Evolutionary conservation across 2,329 filamentous ascomycete genomes (phyloP).

Genomic region (Cercospora berteroae): DNA sequence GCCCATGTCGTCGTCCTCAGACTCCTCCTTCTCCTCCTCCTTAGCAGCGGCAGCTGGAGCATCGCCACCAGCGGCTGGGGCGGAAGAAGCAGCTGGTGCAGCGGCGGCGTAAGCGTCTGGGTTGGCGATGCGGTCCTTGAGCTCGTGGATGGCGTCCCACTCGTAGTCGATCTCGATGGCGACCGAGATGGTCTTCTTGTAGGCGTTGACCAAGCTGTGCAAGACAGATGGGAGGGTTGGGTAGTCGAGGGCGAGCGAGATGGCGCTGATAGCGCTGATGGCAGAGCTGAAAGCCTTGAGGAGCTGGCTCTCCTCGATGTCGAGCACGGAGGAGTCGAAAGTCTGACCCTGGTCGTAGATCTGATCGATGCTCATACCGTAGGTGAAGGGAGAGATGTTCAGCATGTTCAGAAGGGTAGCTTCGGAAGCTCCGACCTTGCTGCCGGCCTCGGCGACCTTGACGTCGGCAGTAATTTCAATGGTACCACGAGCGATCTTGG

Average conservation of each 20-base stretch:
- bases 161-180: conserved; percentile 86
- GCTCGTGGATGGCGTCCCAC: conserved; percentile 93
- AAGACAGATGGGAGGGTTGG: conserved; percentile 94
- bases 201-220: conserved; percentile 93
- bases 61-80: conserved; percentile 52
- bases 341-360: conserved; percentile 97
- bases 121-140: conserved; percentile 99
- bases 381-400: conserved; percentile 99
- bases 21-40: conserved; percentile 62
- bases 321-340: conserved; percentile 81
- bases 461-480: conserved; percentile 99
- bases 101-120: conserved; percentile 90
- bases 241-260: conserved; percentile 92
- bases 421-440: conserved; percentile 97
- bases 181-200: conserved; percentile 94
- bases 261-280: conserved; percentile 79
- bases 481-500: conserved; percentile 99
- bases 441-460: conserved; percentile 90
- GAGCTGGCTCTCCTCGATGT: conserved; percentile 93
- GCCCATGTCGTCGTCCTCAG: conserved; percentile 53
- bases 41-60: conserved; percentile 56
- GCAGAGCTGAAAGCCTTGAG: conserved; percentile 77
- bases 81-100: conserved; percentile 65
- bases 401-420: conserved; percentile 99
- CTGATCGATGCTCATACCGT: conserved; percentile 94